Percentiles rank a stretch among this genome's conserved stretches.
phyloP scores from a whole-genome alignment of 2,329 filamentous ascomycete genomes.

The Calonectria pteridis region DNA sequence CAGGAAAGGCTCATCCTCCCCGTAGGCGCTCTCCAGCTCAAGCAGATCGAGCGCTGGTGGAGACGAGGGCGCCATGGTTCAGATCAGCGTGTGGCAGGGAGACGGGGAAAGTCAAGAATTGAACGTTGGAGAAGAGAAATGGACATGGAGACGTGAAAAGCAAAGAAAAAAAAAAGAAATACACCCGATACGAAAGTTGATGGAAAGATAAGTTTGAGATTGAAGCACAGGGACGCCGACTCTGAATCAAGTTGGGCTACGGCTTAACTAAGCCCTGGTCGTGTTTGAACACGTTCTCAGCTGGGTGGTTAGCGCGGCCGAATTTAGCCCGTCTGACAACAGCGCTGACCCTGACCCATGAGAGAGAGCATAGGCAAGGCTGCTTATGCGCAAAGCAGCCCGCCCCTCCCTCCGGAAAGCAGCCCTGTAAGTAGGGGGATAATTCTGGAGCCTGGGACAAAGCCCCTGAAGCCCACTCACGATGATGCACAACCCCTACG shows the following conservation, averaged over 20 bases:
- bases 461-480: neutral
- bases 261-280: conserved; percentile 6
- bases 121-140: neutral
- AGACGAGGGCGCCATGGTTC: conserved; percentile 28
- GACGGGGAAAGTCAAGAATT: neutral
- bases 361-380: neutral
- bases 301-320: conserved; percentile 24
- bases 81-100: neutral
- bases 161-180: neutral
- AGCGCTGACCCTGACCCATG: conserved; percentile 16
- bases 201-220: conserved; percentile 23
- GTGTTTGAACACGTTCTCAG: neutral
- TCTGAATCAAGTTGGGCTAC: neutral
- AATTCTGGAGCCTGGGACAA: conserved; percentile 1
- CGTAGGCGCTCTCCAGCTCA: neutral
- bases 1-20: conserved; percentile 30
- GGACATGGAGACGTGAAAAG: neutral
- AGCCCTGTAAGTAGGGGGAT: neutral
- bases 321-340: conserved; percentile 26
- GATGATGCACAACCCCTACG: neutral
- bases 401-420: neutral
- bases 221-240: neutral
- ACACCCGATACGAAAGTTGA: conserved; percentile 14
- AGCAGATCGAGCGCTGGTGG: conserved; percentile 4
- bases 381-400: neutral